These are phyloP conservation scores for Myxozyma vanderwaltii DNA, from an alignment of 805 yeast species.

Conservation along the genomic window DNA sequence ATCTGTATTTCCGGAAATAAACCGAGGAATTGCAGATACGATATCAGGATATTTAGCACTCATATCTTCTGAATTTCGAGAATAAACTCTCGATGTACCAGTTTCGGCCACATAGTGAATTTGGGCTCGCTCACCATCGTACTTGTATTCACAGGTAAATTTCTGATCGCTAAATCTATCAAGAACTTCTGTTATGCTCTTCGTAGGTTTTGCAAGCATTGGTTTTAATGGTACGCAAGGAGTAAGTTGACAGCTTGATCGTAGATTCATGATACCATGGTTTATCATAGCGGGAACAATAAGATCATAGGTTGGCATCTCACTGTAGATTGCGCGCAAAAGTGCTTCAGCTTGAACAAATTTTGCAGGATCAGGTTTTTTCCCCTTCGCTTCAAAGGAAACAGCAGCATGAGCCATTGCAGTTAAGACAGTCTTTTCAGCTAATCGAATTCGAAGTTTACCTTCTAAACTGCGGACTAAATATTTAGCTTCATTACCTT, in stretches of 20 bases:
- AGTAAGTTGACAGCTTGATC: slow-evolving; percentile 68
- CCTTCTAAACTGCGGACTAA: slow-evolving; percentile 90
- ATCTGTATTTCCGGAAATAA: slow-evolving; percentile 49
- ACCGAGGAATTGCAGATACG: slow-evolving; percentile 64
- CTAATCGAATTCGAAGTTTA: slow-evolving; percentile 87
- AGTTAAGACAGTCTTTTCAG: slow-evolving; percentile 86
- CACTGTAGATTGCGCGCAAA: slow-evolving; percentile 80
- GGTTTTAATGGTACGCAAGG: slow-evolving; percentile 97
- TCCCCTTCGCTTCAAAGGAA: slow-evolving; percentile 53
- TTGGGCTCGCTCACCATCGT: slow-evolving; percentile 98
- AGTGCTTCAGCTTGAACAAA: slow-evolving; percentile 71
- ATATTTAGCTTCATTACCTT: slow-evolving; percentile 87
- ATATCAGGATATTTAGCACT: slow-evolving; percentile 93
- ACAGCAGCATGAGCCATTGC: slow-evolving; percentile 83
- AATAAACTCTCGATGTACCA: slow-evolving; percentile 54
- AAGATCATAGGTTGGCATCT: slow-evolving; percentile 85
- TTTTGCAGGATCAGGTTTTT: slow-evolving; percentile 45
- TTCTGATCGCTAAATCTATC: slow-evolving; percentile 70
- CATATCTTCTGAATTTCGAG: slow-evolving; percentile 97
- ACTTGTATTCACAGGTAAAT: slow-evolving; percentile 95
- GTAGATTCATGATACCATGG: slow-evolving; percentile 66
- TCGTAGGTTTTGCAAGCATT: slow-evolving; percentile 97
- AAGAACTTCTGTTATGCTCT: slow-evolving; percentile 85
- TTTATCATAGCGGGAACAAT: slow-evolving; percentile 66
- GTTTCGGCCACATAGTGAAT: slow-evolving; percentile 65